Percentiles rank a stretch among this genome's conserved stretches.
phyloP scores from a whole-genome alignment of 257 asterid genomes.

The Gynochthodes officinalis region DNA sequence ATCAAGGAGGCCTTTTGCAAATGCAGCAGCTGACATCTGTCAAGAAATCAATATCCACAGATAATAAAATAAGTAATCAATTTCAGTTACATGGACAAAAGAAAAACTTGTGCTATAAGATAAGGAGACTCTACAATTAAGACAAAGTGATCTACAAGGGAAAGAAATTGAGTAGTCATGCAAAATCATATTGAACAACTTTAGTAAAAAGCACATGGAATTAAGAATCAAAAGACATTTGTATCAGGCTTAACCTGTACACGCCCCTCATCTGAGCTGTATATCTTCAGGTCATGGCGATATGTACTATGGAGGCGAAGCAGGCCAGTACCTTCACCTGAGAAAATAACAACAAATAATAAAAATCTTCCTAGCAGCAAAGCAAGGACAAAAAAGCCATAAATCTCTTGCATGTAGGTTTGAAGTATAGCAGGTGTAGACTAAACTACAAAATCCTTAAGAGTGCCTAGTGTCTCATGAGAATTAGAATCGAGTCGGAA shows the following conservation, averaged over 20 bases:
- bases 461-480: background rate
- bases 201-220: constrained; percentile 4
- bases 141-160: constrained; percentile 2
- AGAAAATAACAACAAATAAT: constrained; percentile 15
- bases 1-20: constrained; percentile 97
- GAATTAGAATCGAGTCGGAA: background rate
- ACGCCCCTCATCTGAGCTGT: constrained; percentile 98
- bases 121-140: background rate
- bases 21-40: constrained; percentile 99
- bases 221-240: background rate
- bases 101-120: too few species aligned
- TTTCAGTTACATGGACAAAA: constrained; percentile 1
- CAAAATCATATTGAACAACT: background rate
- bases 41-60: constrained; percentile 2
- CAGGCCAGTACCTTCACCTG: constrained; percentile 98
- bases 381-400: background rate
- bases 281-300: constrained; percentile 92
- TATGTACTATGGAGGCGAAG: constrained; percentile 99
- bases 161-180: background rate
- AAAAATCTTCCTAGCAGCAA: constrained; percentile 4
- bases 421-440: background rate
- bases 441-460: background rate
- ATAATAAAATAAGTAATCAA: constrained; percentile 14
- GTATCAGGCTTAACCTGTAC: constrained; percentile 64
- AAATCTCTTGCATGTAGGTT: background rate